These are phyloP conservation scores for Bothriochloa decipiens DNA, from an alignment of 176 grass and related monocot genomes.

Conservation along the genomic window DNA sequence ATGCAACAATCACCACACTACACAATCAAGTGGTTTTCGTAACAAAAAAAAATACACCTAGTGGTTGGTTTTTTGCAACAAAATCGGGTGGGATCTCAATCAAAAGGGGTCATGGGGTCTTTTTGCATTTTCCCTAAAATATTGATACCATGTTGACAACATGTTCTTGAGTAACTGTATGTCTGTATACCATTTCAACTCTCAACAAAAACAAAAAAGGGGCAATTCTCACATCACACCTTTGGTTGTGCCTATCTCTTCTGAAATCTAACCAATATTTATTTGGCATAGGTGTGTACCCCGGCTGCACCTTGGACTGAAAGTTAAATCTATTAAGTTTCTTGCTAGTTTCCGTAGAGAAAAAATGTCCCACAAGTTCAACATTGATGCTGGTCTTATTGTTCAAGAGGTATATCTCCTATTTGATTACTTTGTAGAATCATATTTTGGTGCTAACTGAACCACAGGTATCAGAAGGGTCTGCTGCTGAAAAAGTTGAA, in stretches of 20 bases:
- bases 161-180: no score
- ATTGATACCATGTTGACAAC: no score
- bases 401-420: neutral
- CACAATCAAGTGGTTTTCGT: no score
- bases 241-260: neutral
- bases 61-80: no score
- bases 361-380: neutral
- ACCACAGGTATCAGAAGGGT: constrained; percentile 2
- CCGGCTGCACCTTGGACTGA: neutral
- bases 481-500: neutral
- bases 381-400: constrained; percentile 1
- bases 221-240: no score
- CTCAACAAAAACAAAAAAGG: no score
- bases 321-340: neutral
- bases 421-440: neutral
- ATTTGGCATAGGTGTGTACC: neutral
- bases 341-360: neutral
- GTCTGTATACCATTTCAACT: no score
- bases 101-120: no score
- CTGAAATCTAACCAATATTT: neutral
- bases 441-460: neutral
- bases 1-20: no score
- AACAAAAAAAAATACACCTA: no score
- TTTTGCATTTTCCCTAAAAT: no score
- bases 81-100: no score